These are phyloP conservation scores for Kregervanrija delftensis DNA, from an alignment of 805 yeast species.

Conservation along the genomic window DNA sequence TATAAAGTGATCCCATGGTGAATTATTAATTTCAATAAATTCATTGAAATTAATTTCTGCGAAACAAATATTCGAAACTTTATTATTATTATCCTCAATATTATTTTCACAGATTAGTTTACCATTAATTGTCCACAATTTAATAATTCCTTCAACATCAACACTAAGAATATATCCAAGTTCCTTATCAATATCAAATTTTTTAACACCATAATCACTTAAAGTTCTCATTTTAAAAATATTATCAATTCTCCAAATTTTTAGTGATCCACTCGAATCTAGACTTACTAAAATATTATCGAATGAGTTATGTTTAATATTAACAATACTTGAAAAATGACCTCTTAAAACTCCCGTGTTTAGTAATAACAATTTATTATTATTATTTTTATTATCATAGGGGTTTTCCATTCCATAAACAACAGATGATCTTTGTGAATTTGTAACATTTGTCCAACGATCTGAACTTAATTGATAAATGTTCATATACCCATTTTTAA, in stretches of 20 bases:
- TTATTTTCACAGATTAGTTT: constrained; percentile 26
- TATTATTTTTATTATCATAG: neutral
- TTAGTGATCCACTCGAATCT: constrained; percentile 48
- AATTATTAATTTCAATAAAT: neutral
- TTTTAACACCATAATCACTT: constrained; percentile 40
- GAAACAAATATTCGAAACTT: constrained; percentile 9
- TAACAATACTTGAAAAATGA: constrained; percentile 41
- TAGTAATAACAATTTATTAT: constrained; percentile 6
- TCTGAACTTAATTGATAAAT: constrained; percentile 21
- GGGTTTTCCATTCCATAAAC: neutral
- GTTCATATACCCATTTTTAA: constrained; percentile 54
- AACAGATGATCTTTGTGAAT: constrained; percentile 22
- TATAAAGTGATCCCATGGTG: constrained; percentile 5
- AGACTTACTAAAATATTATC: constrained; percentile 49
- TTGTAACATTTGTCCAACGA: constrained; percentile 33
- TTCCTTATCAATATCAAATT: constrained; percentile 24
- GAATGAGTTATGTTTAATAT: constrained; percentile 41
- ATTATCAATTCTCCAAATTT: constrained; percentile 50
- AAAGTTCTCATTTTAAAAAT: constrained; percentile 1
- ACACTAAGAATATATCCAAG: constrained; percentile 43
- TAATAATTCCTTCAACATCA: constrained; percentile 18
- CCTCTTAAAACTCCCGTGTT: constrained; percentile 40
- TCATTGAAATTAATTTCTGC: constrained; percentile 13
- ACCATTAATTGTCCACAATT: constrained; percentile 50
- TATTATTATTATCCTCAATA: constrained; percentile 11